Evolutionary conservation across 2,329 filamentous ascomycete species (phyloP), one percentile per base, ranked within the genome.

Genomic region (Epichloe sibirici): DNA sequence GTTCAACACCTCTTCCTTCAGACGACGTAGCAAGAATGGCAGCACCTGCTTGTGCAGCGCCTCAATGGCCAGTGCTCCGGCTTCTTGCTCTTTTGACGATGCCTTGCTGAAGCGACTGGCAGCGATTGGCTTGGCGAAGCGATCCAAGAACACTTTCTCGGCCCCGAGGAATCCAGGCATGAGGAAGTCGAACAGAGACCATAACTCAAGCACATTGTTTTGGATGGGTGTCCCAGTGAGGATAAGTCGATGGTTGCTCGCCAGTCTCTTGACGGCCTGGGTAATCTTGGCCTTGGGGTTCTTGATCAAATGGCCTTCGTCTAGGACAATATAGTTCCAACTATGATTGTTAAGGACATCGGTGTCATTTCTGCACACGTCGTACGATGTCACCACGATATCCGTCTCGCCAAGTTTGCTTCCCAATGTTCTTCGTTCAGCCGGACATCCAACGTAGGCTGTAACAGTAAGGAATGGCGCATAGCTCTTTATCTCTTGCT

Each of bases 161-260:
- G 90, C 89, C 35, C 93, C 93, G 7, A 98, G 76, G 74, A 98
- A 98, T 2, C 93, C 94, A 3, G 94, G 93, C 93, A 98, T 98
- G 55, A 98, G 75, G 72, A 98, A 98, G 70, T 98, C 93, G 65
- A 98, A 98, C 4, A 98, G 76, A 0, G 91, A 97, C 91, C 91
- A 98, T 4, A 98, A 75, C 66, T 98, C 91, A 48, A 98, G 72
- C 2, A 98, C 91, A 59, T 97, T 97, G 69, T 97, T 97, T 67
- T 97, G 91, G 58, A 97, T 97, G 0, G 93, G 93, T 2, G 93
- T 98, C 42, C 93, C 93, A 0, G 93, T 98, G 4, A 98, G 79
- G 59, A 98, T 98, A 48, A 98, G 78, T 21, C 93, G 86, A 65
- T 98, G 94, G 61, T 98, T 97, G 65, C 90, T 95, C 6, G 81